Base-by-base conservation (phyloP, 192 early-diverging fungal species). In the Gigaspora rosea region DNA sequence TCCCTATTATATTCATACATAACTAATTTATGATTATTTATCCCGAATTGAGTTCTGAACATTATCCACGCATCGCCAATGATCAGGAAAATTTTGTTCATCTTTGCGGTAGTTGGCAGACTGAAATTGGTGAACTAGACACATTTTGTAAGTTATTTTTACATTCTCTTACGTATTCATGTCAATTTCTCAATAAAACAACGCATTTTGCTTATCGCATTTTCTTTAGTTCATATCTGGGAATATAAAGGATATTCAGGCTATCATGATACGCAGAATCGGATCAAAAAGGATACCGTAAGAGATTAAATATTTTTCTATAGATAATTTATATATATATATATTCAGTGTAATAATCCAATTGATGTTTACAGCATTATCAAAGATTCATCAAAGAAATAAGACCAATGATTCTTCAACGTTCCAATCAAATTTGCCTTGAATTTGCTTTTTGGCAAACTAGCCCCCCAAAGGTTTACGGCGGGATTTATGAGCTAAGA, bases 361-460 rank as follows among this genome's bases (percentile, higher is more conserved):
- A 51, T 50, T 50, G 56, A 3, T 15, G 41, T 15, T 3, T 41
- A 22, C 69, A 91, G 90, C 57, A 18, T 48, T 93, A 92, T 80
- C 82, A 86, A 62, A 80, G 89, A 73, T 93, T 94, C 71, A 63
- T 91, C 58, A 89, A 84, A 66, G 80, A 90, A 56, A 82, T 96
- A 33, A 85, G 86, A 63, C 88, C 91, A 13, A 88, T 96, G 80
- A 73, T 98, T 16, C 79, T 85, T 27, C 88, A 88, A 50, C 89
- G 95, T 62, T 84, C 91, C 59, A 95, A 91, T 74, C 94, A 95
- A 79, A 91, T 96, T 33, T 92, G 94, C 85, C 90, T 96, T 13
- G 96, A 96, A 83, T 98, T 98, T 84, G 89, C 92, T 66, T 96
- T 96, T 76, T 98, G 96, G 95, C 82, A 87, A 49, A 92, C 93